Conservation (phyloP, 1,284 basidiomycete species). For the Fistulinella cinereoalba region DNA sequence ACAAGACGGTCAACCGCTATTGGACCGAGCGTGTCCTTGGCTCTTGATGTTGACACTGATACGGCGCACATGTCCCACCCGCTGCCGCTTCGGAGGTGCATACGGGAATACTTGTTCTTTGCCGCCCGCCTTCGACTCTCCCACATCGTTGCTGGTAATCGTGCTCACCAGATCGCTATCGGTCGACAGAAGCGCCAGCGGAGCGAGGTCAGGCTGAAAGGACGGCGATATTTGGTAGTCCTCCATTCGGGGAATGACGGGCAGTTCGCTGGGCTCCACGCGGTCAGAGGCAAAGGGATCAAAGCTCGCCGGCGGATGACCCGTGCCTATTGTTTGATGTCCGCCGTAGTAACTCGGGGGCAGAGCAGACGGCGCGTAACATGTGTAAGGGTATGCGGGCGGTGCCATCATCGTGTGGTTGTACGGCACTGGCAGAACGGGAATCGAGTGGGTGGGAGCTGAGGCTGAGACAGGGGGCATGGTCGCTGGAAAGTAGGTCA, state of each 20-base stretch:
- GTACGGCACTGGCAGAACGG: constrained; percentile 10
- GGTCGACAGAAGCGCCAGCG: background rate
- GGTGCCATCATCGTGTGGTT: constrained; percentile 1
- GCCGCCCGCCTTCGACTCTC: background rate
- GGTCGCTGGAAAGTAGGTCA: constrained; percentile 33
- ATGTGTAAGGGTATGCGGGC: constrained; percentile 2
- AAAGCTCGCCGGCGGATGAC: constrained; percentile 11
- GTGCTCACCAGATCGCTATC: background rate
- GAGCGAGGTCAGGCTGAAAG: background rate
- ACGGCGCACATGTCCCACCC: constrained; percentile 32
- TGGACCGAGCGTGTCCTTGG: constrained; percentile 4
- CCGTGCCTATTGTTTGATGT: background rate
- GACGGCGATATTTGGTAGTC: constrained; percentile 8
- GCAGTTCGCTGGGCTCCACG: constrained; percentile 14
- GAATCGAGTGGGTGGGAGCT: constrained; percentile 5
- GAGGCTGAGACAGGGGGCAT: constrained; percentile 1
- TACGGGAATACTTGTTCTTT: constrained; percentile 28
- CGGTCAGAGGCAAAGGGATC: constrained; percentile 24
- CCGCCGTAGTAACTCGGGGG: constrained; percentile 2
- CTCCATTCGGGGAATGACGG: constrained; percentile 15
- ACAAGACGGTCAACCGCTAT: constrained; percentile 13
- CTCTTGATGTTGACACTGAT: constrained; percentile 37
- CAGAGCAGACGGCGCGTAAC: constrained; percentile 9
- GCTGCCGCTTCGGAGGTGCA: constrained; percentile 26
- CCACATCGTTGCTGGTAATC: background rate